Evolutionary conservation across 352 stramenopile genomes (phyloP).

Genomic region (Thalassiosira oceanica): DNA sequence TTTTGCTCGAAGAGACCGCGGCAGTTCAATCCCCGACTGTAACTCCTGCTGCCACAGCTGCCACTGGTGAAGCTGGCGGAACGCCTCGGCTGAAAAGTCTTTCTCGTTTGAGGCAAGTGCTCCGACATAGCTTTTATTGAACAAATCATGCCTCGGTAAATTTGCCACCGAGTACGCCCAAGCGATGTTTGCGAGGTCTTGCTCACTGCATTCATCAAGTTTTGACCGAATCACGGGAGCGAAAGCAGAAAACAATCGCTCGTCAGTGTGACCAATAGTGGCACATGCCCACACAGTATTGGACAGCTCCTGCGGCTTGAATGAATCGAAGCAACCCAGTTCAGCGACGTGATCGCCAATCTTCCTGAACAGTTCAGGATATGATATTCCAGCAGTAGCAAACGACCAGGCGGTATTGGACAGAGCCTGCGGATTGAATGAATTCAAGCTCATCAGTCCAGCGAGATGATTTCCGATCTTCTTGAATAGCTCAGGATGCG

Average conservation of each 20-base stretch:
- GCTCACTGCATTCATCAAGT: not conserved
- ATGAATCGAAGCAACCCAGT: no score
- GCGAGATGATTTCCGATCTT: conserved; percentile 4
- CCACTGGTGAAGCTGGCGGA: conserved; percentile 39
- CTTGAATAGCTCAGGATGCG: conserved; percentile 6
- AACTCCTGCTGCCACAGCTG: conserved; percentile 29
- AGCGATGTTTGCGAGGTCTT: conserved; percentile 4
- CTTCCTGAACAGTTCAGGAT: conserved; percentile 1
- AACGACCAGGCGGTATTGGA: conserved; percentile 6
- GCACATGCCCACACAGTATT: conserved; percentile 10
- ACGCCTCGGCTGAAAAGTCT: conserved; percentile 14
- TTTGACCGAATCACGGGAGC: not conserved
- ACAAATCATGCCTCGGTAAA: not conserved
- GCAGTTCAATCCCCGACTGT: conserved; percentile 2
- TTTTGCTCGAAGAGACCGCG: conserved; percentile 6
- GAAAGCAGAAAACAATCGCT: conserved; percentile 7
- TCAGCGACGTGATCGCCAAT: not conserved
- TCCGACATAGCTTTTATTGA: conserved; percentile 18
- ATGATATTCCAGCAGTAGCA: conserved; percentile 1
- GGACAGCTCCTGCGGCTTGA: conserved; percentile 2
- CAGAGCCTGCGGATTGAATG: conserved; percentile 3
- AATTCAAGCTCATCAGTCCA: not conserved
- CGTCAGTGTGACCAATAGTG: conserved; percentile 1
- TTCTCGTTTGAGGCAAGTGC: conserved; percentile 9
- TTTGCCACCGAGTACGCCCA: conserved; percentile 15